Evolutionary conservation across 1,284 basidiomycete species (phyloP), one percentile per base, ranked within the genome.

Genomic region (Sanghuangporus sanghuang): DNA sequence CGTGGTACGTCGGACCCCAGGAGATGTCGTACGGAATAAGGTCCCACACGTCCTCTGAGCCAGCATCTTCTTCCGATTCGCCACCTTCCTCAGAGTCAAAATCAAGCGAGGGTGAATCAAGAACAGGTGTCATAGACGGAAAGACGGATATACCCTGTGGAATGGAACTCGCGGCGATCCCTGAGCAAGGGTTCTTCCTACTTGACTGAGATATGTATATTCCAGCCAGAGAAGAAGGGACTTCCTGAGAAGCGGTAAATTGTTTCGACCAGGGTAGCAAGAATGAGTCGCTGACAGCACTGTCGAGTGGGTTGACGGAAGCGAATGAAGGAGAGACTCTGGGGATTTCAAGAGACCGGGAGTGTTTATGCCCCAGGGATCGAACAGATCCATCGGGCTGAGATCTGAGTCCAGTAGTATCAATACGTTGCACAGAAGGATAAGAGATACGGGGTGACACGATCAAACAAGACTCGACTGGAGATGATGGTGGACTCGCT

Each of bases 21-120:
- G 78, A 74, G 27, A 79, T 73, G 67, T 79, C 72, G 68, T 79
- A 78, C 8, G 76, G 76, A 18, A 78, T 73, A 58, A 79, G 74
- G 58, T 78, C 74, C 77, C 77, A 79, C 49, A 70, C 70, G 57
- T 75, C 73, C 59, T 75, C 75, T 7, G 70, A 65, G 16, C 72
- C 71, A 32, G 66, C 56, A 23, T 61, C 61, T 11, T 63, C 62
- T 23, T 66, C 65, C 5, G 40, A 38, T 21, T 62, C 61, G 3
- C 42, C 44, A 38, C 55, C 7, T 14, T 62, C 64, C 14, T 48
- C 50, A n/a, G 53, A n/a, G 11, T 65, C 59, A 18, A 38, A 42
- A 21, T 61, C 35, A 8, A 46, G 59, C 40, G 64, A 65, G 32
- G 44, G 21, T 14, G 61, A 56, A 40, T 35, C 50, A 14, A 55